phyloP scores from a whole-genome alignment of 805 yeast species.

The Teunomyces pallodes region DNA sequence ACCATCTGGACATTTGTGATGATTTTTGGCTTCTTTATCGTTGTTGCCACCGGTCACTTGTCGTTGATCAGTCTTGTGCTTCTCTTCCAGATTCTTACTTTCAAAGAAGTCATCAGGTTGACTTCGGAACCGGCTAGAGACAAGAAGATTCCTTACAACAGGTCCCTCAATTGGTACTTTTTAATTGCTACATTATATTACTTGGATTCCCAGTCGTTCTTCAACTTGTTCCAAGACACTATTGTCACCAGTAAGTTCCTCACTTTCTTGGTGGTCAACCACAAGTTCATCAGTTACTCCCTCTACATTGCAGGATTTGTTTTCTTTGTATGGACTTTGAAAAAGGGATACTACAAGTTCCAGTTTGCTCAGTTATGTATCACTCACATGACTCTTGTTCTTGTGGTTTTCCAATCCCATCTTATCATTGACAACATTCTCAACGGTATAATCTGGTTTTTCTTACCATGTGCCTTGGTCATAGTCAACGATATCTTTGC shows the following conservation, averaged over 20 bases:
- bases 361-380: constrained; percentile 93
- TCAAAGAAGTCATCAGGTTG: constrained; percentile 83
- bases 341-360: constrained; percentile 84
- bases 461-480: constrained; percentile 87
- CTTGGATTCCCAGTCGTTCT: constrained; percentile 81
- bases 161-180: constrained; percentile 90
- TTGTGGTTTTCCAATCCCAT: constrained; percentile 93
- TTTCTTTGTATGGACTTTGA: constrained; percentile 82
- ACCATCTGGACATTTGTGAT: constrained; percentile 92
- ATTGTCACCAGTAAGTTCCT: constrained; percentile 53
- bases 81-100: constrained; percentile 75
- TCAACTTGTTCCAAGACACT: constrained; percentile 58
- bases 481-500: constrained; percentile 96
- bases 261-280: constrained; percentile 67
- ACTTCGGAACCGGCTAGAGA: constrained; percentile 84
- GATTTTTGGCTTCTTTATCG: constrained; percentile 69
- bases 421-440: constrained; percentile 85
- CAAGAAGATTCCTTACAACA: constrained; percentile 77
- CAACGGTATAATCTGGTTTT: constrained; percentile 91
- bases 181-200: constrained; percentile 83
- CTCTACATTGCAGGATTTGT: constrained; percentile 85
- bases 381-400: constrained; percentile 87
- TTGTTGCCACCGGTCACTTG: constrained; percentile 80
- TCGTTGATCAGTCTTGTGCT: constrained; percentile 73
- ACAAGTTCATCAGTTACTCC: constrained; percentile 79